Conservation (phyloP, 1,284 basidiomycete genomes). For the Rhizopogon hawkerae region DNA sequence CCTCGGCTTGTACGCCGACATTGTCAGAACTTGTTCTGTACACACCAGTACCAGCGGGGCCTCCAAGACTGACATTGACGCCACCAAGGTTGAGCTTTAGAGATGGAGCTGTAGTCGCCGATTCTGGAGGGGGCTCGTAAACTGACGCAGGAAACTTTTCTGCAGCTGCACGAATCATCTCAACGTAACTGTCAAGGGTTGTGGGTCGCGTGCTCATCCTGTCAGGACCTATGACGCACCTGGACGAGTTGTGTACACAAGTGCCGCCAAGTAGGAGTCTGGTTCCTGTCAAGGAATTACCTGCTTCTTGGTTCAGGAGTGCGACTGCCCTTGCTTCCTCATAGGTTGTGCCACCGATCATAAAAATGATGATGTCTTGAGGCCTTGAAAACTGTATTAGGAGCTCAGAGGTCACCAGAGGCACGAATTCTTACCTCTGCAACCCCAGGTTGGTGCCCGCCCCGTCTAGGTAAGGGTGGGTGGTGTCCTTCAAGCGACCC, state of each 20-base stretch:
- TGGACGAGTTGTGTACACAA: conserved; percentile 86
- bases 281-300: conserved; percentile 44
- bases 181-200: conserved; percentile 49
- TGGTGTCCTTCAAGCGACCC: conserved; percentile 79
- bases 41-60: conserved; percentile 70
- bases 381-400: conserved; percentile 44
- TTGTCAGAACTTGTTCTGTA: conserved; percentile 71
- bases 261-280: conserved; percentile 86
- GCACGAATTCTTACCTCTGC: conserved; percentile 44
- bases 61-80: conserved; percentile 87
- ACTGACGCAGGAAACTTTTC: conserved; percentile 54
- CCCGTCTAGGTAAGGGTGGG: conserved; percentile 83
- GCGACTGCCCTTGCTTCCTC: conserved; percentile 83
- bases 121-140: conserved; percentile 64
- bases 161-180: conserved; percentile 63
- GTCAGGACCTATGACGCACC: conserved; percentile 37
- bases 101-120: conserved; percentile 58
- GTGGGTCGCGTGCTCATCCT: conserved; percentile 1
- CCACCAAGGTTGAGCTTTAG: conserved; percentile 85
- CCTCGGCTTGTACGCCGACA: conserved; percentile 71
- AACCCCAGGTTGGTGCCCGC: conserved; percentile 57
- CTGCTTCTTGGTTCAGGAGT: conserved; percentile 74
- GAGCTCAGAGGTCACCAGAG: conserved; percentile 1
- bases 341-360: conserved; percentile 91
- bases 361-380: conserved; percentile 91